Percentiles rank a stretch among this genome's conserved stretches.
These are phyloP conservation scores for Acacia pycnantha DNA, from an alignment of 331 rosid genomes.

Conservation along the genomic window DNA sequence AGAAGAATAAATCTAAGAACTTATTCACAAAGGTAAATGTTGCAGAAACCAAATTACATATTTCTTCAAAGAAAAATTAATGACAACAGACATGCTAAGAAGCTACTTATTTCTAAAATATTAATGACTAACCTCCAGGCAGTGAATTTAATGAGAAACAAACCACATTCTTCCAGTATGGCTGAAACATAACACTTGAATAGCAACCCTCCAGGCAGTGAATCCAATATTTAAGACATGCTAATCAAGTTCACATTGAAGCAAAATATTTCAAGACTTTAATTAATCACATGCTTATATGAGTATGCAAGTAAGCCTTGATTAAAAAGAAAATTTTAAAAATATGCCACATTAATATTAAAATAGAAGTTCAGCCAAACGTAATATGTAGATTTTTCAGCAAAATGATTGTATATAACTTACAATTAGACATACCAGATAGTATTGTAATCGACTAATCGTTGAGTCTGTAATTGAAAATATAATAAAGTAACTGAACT, in stretches of 20 bases:
- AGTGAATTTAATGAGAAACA: background rate
- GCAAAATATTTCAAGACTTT: too few relatives aligned
- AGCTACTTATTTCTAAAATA: too few relatives aligned
- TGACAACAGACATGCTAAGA: too few relatives aligned
- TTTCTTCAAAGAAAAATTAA: too few relatives aligned
- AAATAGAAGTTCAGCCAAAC: background rate
- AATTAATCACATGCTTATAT: background rate
- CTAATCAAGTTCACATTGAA: background rate
- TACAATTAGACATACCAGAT: background rate
- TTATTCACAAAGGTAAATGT: too few relatives aligned
- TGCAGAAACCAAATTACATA: too few relatives aligned
- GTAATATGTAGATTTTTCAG: conserved; percentile 25
- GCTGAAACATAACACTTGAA: conserved; percentile 5
- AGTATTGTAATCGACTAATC: background rate
- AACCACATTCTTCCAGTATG: background rate
- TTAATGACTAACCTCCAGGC: too few relatives aligned
- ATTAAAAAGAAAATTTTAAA: too few relatives aligned
- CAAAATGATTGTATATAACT: background rate
- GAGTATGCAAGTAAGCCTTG: too few relatives aligned
- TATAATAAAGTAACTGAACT: background rate
- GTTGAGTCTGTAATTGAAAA: background rate
- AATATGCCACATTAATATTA: too few relatives aligned
- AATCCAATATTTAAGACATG: background rate
- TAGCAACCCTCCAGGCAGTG: conserved; percentile 5
- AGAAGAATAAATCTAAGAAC: too few relatives aligned